Evolutionary conservation across 129 eudicot species (phyloP).

Genomic region (Scalesia atractyloides): DNA sequence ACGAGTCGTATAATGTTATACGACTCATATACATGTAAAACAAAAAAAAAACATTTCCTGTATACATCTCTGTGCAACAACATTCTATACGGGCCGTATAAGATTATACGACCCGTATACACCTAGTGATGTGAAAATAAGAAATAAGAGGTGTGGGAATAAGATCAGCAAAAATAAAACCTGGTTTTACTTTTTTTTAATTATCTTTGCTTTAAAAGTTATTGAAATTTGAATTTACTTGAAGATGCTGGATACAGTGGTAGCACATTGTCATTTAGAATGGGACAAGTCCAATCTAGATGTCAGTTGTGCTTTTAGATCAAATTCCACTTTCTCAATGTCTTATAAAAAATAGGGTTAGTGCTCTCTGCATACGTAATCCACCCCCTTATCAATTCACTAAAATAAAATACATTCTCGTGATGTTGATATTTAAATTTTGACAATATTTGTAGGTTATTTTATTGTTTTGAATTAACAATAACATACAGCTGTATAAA

Average conservation of each 20-base stretch:
- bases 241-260: conserved; percentile 21
- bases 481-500: background rate
- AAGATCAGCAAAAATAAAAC: too few relatives aligned
- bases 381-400: conserved; percentile 25
- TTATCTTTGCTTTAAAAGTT: background rate
- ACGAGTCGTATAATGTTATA: too few relatives aligned
- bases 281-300: conserved; percentile 6
- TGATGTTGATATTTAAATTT: background rate
- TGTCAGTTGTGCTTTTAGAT: conserved; percentile 20
- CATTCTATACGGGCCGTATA: too few relatives aligned
- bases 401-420: conserved; percentile 6
- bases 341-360: conserved; percentile 20
- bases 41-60: too few relatives aligned
- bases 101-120: too few relatives aligned
- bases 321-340: conserved; percentile 19
- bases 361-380: conserved; percentile 31
- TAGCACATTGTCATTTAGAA: conserved; percentile 15
- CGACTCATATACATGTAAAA: too few relatives aligned
- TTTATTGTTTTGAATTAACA: background rate
- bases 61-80: too few relatives aligned
- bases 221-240: conserved; percentile 13
- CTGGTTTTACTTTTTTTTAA: background rate
- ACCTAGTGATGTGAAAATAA: too few relatives aligned
- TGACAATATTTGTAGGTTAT: background rate
- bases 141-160: too few relatives aligned